Evolutionary conservation across 495 filamentous ascomycete genomes (phyloP).

Genomic region (Wilcoxina mikolae): DNA sequence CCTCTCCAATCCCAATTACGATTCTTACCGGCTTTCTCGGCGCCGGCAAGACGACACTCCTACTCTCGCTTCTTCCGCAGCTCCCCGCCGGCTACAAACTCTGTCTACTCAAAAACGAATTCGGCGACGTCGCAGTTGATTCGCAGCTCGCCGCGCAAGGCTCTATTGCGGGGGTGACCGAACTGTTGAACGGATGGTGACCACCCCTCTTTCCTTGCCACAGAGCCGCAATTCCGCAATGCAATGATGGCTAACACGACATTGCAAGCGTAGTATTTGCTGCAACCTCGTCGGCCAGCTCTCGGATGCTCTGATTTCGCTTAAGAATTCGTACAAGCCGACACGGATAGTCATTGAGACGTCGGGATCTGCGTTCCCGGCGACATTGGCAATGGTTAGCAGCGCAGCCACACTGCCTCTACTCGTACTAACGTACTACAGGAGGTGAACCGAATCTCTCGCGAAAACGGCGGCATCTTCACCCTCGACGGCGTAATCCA

Average conservation of each 20-base stretch:
- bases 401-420: neutral
- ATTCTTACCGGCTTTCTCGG: conserved; percentile 92
- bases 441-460: conserved; percentile 58
- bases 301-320: conserved; percentile 57
- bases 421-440: conserved; percentile 18
- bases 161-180: conserved; percentile 76
- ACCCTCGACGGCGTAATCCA: conserved; percentile 78
- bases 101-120: conserved; percentile 96
- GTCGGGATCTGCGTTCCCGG: conserved; percentile 71
- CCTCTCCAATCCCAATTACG: conserved; percentile 70
- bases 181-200: conserved; percentile 76
- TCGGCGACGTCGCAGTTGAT: conserved; percentile 87
- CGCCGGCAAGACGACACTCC: conserved; percentile 78
- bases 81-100: conserved; percentile 49
- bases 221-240: neutral
- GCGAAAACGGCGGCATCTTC: conserved; percentile 47
- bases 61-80: conserved; percentile 47
- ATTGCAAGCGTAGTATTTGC: conserved; percentile 50
- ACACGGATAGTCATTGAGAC: conserved; percentile 93
- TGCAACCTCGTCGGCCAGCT: conserved; percentile 94
- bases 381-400: conserved; percentile 63
- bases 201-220: neutral
- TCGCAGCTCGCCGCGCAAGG: conserved; percentile 67
- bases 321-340: conserved; percentile 43
- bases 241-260: neutral